Conservation (phyloP, 2,329 filamentous ascomycete genomes). For the Annulohypoxylon truncatum region DNA sequence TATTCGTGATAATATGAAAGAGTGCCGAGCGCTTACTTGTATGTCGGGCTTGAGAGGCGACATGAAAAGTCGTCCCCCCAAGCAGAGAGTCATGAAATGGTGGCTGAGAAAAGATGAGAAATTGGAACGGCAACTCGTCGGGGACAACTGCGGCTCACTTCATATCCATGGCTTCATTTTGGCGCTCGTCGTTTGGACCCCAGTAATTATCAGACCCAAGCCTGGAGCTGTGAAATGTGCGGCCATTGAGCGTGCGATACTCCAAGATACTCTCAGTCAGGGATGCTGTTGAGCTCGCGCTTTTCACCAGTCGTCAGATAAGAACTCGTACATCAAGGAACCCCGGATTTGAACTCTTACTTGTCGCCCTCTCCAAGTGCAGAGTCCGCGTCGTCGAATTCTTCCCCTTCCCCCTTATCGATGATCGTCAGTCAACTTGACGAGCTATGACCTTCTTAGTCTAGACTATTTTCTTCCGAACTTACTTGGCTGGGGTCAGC, state of each 20-base stretch:
- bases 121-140: background rate
- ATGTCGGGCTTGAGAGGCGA: conserved; percentile 52
- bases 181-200: conserved; percentile 41
- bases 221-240: conserved; percentile 40
- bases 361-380: conserved; percentile 36
- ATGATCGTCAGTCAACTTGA: conserved; percentile 17
- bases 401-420: conserved; percentile 12
- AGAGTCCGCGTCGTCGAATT: conserved; percentile 34
- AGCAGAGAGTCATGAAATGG: conserved; percentile 46
- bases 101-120: conserved; percentile 36
- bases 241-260: conserved; percentile 42
- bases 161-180: conserved; percentile 43
- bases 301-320: conserved; percentile 28
- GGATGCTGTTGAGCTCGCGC: conserved; percentile 41
- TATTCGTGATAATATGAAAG: background rate
- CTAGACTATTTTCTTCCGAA: background rate
- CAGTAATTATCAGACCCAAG: conserved; percentile 37
- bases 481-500: conserved; percentile 30
- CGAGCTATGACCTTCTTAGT: background rate
- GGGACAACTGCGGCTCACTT: conserved; percentile 28
- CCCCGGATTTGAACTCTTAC: conserved; percentile 22
- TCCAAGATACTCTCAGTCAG: conserved; percentile 40
- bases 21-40: conserved; percentile 21
- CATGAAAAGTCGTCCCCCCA: conserved; percentile 52
- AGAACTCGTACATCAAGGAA: background rate